Conservation (phyloP, 306 rosid species). For the Casuarina glauca region DNA sequence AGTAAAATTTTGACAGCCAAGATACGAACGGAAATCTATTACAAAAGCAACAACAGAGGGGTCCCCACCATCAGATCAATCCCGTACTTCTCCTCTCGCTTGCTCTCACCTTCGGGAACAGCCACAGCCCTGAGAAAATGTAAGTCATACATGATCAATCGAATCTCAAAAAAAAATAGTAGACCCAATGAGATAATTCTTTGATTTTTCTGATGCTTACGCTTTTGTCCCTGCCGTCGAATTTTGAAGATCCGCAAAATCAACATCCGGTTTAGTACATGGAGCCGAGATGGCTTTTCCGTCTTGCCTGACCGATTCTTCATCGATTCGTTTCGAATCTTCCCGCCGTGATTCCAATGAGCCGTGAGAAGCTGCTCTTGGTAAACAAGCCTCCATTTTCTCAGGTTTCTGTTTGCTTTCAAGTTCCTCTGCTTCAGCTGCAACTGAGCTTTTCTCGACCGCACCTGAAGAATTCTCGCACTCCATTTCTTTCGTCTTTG, state of each 20-base stretch:
- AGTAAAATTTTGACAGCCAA: constrained; percentile 27
- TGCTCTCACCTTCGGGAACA: constrained; percentile 27
- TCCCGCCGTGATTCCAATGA: constrained; percentile 27
- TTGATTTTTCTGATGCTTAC: constrained; percentile 46
- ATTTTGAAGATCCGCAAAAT: constrained; percentile 18
- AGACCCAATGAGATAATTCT: not conserved
- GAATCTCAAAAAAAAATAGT: not conserved
- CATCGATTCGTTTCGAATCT: not conserved
- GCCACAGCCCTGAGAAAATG: constrained; percentile 39
- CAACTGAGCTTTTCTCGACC: constrained; percentile 23
- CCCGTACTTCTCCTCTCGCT: constrained; percentile 46
- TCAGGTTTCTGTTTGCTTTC: constrained; percentile 31
- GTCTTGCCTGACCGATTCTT: too few relatives aligned
- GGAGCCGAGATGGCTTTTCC: constrained; percentile 3
- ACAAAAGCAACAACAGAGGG: constrained; percentile 11
- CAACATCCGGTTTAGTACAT: constrained; percentile 27
- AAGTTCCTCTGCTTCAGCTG: constrained; percentile 24
- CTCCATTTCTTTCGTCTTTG: constrained; percentile 38
- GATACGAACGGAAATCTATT: constrained; percentile 25
- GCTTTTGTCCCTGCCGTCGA: constrained; percentile 28
- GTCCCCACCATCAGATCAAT: constrained; percentile 77
- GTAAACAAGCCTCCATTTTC: constrained; percentile 26
- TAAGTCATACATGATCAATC: constrained; percentile 12
- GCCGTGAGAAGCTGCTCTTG: constrained; percentile 2
- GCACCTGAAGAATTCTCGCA: constrained; percentile 19